Evolutionary conservation across 208 protist species (phyloP), one percentile per base, ranked within the genome.

Genomic region (Trypanosoma mega): DNA sequence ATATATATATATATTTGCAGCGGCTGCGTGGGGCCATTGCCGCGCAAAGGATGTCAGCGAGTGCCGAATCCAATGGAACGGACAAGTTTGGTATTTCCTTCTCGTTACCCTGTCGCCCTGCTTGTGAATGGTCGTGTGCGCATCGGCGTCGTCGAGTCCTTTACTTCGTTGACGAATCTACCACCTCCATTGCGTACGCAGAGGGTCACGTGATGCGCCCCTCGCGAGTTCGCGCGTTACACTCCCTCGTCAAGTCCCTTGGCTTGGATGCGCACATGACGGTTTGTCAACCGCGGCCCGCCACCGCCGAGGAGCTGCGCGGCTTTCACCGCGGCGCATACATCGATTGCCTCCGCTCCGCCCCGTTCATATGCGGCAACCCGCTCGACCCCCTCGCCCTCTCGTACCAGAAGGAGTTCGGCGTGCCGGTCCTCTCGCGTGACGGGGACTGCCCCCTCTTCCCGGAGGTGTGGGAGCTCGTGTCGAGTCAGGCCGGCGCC

Each of bases 391-490:
- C 61, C 30, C 50, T 71, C 5, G 71, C 82, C 1, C 59, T 90
- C 8, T 76, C 80, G 11, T 88, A 81, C 60, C 86, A 93, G 54
- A 85, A 86, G 43, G 82, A 88, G 58, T 93, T 93, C 34, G 86
- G 82, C 53, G 80, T 90, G 27, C 78, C 82, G 0, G 83, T 84
- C 16, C 75, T 74, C 4, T 80, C 74, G 11, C 46, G 68, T 46
- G 63, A 71, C n/a, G 72, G 76, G 12, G 86, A 93, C 67, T 93
- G 86, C 64, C 86, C 86, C 7, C 68, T 93, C 23, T 93, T 93
- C 58, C 77, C 82, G 0, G 78, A 90, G 68, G 81, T 93, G 34
- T 93, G 86, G 83, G 39, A 71, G 18, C 62, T 90, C 7, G 86
- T 93, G 29, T 58, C 73, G 9, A 85, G 82, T 44, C 82, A 90